Percentiles rank a stretch among this genome's conserved stretches.
Conservation (phyloP, 2,329 filamentous ascomycete species). For the Byssoonygena ceratinophila region DNA sequence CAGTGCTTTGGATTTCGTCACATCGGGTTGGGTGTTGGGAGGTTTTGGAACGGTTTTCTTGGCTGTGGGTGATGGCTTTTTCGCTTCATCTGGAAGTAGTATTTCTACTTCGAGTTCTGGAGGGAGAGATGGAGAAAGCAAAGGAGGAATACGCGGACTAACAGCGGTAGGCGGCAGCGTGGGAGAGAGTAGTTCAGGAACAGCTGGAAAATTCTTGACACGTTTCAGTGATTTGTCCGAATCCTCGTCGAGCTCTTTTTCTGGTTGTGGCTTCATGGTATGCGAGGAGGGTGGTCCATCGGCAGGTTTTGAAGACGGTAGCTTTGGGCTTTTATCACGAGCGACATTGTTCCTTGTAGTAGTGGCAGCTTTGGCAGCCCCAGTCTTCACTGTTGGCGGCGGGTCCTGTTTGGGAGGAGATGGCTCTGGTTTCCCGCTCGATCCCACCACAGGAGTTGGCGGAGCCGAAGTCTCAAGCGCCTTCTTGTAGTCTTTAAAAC, state of each 20-base stretch:
- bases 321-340: not conserved
- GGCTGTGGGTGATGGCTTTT: not conserved
- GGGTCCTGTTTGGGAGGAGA: not conserved
- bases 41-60: conserved; percentile 1
- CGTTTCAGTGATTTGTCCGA: conserved; percentile 24
- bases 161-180: conserved; percentile 29
- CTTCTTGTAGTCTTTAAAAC: conserved; percentile 51
- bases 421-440: not conserved
- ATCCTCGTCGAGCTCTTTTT: conserved; percentile 10
- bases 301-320: conserved; percentile 13
- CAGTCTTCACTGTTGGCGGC: not conserved
- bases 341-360: not conserved
- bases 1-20: not conserved
- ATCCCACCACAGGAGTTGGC: conserved; percentile 16
- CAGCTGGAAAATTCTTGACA: conserved; percentile 21
- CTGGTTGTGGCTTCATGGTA: conserved; percentile 27
- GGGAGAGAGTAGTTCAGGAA: conserved; percentile 35
- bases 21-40: not conserved
- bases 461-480: conserved; percentile 30
- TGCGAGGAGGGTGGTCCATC: conserved; percentile 22
- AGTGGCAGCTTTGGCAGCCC: not conserved
- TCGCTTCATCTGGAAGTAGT: conserved; percentile 27
- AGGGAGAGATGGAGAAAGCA: conserved; percentile 50
- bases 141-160: conserved; percentile 38
- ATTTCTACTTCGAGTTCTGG: conserved; percentile 46